A percentile compares a stretch with the other conserved stretches of the same genome.
Evolutionary conservation across 2,329 filamentous ascomycete species (phyloP).

Genomic region (Neopestalotiopsis clavispora): DNA sequence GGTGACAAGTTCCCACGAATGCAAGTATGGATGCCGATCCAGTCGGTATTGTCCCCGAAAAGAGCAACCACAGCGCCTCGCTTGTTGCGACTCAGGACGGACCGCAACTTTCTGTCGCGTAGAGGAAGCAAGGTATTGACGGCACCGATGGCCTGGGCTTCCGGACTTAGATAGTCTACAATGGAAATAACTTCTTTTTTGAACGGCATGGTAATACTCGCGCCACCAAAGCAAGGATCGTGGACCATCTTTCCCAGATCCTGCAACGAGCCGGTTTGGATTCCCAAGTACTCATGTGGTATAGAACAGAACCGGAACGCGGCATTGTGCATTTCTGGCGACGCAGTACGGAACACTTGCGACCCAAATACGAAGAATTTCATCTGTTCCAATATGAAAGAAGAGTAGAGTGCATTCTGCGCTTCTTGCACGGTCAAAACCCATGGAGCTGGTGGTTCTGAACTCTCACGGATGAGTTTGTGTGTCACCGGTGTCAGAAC

Average conservation of each 20-base stretch:
- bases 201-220: slow-evolving; percentile 6
- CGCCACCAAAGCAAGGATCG: neutral
- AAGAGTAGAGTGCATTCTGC: slow-evolving; percentile 4
- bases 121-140: slow-evolving; percentile 10
- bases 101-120: neutral
- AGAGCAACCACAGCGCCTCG: slow-evolving; percentile 4
- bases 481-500: slow-evolving; percentile 12
- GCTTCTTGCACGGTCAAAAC: neutral
- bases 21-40: slow-evolving; percentile 12
- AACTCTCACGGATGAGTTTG: neutral
- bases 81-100: slow-evolving; percentile 1
- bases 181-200: slow-evolving; percentile 7
- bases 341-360: neutral
- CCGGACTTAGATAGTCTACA: slow-evolving; percentile 5
- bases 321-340: slow-evolving; percentile 5
- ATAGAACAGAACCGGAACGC: neutral
- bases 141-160: slow-evolving; percentile 6
- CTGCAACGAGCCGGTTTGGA: slow-evolving; percentile 1
- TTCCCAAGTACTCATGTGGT: slow-evolving; percentile 2
- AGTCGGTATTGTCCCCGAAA: slow-evolving; percentile 10
- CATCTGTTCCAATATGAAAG: neutral
- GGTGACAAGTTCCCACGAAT: slow-evolving; percentile 9
- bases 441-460: neutral
- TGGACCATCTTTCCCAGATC: neutral
- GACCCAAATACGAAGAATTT: slow-evolving; percentile 2